phyloP scores from a whole-genome alignment of 2,329 filamentous ascomycete species.

The Stemphylium lycopersici region DNA sequence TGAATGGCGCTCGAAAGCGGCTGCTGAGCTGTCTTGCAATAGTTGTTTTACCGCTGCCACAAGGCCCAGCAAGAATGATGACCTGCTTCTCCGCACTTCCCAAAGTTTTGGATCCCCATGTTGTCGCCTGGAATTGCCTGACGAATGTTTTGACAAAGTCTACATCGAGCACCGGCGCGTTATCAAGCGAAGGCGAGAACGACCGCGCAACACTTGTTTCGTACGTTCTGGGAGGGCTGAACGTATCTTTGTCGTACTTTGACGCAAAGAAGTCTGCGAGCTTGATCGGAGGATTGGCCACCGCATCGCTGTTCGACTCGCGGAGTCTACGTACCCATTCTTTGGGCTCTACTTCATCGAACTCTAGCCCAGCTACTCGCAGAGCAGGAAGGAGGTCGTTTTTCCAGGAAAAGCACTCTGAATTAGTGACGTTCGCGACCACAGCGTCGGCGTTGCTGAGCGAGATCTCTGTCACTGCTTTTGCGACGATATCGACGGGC shows the following conservation, averaged over 20 bases:
- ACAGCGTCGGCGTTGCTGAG: constrained; percentile 29
- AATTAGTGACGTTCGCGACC: constrained; percentile 63
- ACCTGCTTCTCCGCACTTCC: constrained; percentile 24
- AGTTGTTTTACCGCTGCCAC: constrained; percentile 53
- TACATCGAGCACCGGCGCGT: constrained; percentile 20
- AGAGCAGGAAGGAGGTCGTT: constrained; percentile 60
- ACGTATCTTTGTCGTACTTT: constrained; percentile 55
- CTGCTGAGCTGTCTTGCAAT: constrained; percentile 42
- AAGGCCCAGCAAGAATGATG: constrained; percentile 50
- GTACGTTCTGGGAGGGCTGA: constrained; percentile 21
- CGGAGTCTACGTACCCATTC: constrained; percentile 45
- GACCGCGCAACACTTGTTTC: constrained; percentile 20
- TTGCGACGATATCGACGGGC: constrained; percentile 39
- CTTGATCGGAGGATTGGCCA: constrained; percentile 59
- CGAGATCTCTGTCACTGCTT: constrained; percentile 32
- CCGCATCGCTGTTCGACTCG: constrained; percentile 56
- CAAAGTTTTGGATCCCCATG: constrained; percentile 7
- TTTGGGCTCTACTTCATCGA: constrained; percentile 31
- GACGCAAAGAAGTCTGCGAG: constrained; percentile 60
- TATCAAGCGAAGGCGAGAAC: constrained; percentile 22
- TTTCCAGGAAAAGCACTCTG: constrained; percentile 58
- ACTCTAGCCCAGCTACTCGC: constrained; percentile 47
- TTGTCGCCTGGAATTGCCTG: constrained; percentile 25
- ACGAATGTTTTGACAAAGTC: constrained; percentile 28
- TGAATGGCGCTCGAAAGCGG: constrained; percentile 40